Conservation (phyloP, 1,284 basidiomycete genomes). For the Boletus sp. region DNA sequence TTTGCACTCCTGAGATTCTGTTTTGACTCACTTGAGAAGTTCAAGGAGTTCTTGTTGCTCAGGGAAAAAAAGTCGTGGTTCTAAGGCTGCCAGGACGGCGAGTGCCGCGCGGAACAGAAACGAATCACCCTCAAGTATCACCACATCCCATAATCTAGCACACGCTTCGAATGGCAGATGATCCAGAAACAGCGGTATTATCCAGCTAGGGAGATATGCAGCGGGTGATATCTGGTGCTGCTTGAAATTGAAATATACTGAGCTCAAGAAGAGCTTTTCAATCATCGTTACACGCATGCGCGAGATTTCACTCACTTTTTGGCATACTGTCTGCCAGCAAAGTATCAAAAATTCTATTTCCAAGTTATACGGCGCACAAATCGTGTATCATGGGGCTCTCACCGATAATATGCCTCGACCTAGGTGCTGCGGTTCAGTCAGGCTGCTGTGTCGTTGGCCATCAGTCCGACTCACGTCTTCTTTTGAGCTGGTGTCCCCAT, state of each 20-base stretch:
- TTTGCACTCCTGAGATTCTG: not conserved
- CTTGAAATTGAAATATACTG: conserved; percentile 94
- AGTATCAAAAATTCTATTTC: conserved; percentile 83
- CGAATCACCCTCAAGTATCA: conserved; percentile 83
- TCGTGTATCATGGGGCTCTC: conserved; percentile 8
- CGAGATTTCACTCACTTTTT: conserved; percentile 58
- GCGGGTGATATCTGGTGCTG: conserved; percentile 82
- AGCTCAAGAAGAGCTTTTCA: conserved; percentile 3
- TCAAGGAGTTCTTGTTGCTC: conserved; percentile 72
- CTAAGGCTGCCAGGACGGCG: conserved; percentile 80
- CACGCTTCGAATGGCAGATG: conserved; percentile 87
- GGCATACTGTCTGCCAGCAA: conserved; percentile 91
- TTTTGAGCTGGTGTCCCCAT: conserved; percentile 60
- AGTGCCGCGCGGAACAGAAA: conserved; percentile 82
- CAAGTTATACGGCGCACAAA: conserved; percentile 16
- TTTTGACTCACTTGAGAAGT: conserved; percentile 53
- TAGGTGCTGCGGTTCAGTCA: conserved; percentile 35
- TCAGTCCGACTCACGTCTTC: conserved; percentile 67
- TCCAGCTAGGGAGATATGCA: conserved; percentile 75
- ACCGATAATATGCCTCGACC: conserved; percentile 78
- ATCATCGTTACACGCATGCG: conserved; percentile 1
- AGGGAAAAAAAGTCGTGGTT: conserved; percentile 84
- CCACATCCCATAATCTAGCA: conserved; percentile 85
- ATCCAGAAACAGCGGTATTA: conserved; percentile 79
- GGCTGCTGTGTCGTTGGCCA: conserved; percentile 19